phyloP scores from a whole-genome alignment of 768 basidiomycete genomes.

The Sarcomyxa edulis region DNA sequence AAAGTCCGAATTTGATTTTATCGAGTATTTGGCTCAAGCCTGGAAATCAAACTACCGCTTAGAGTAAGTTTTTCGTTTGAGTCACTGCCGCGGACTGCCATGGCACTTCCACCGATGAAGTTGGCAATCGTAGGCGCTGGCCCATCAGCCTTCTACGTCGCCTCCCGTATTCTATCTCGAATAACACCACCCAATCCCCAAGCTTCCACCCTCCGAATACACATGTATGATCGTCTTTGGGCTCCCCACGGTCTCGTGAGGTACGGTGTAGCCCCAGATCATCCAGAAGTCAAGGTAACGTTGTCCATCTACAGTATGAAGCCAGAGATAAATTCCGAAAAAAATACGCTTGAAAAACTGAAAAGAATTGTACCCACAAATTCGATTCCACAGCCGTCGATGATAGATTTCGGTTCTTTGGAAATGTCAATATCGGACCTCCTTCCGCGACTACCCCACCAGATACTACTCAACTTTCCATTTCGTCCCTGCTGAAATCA shows the following conservation, averaged over 20 bases:
- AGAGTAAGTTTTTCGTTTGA: too few species aligned
- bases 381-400: slow-evolving; percentile 83
- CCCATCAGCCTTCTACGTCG: slow-evolving; percentile 95
- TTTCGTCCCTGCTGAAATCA: slow-evolving; percentile 54
- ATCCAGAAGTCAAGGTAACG: slow-evolving; percentile 94
- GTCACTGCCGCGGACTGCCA: too few species aligned
- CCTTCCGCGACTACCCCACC: slow-evolving; percentile 32
- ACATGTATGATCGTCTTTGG: slow-evolving; percentile 91
- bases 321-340: too few species aligned
- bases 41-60: too few species aligned
- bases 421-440: slow-evolving; percentile 69
- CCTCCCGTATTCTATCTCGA: slow-evolving; percentile 73
- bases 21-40: too few species aligned
- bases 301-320: not conserved
- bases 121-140: slow-evolving; percentile 92
- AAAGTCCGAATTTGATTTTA: too few species aligned
- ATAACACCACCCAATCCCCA: slow-evolving; percentile 32
- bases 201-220: slow-evolving; percentile 42
- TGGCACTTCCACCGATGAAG: slow-evolving; percentile 38
- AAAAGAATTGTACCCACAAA: slow-evolving; percentile 92
- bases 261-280: slow-evolving; percentile 97
- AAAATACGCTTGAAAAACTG: too few species aligned
- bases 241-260: slow-evolving; percentile 92
- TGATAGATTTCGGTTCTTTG: slow-evolving; percentile 82
- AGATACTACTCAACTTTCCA: slow-evolving; percentile 51